Conservation (phyloP, 2,329 filamentous ascomycete species). For the Botrytis fabae region DNA sequence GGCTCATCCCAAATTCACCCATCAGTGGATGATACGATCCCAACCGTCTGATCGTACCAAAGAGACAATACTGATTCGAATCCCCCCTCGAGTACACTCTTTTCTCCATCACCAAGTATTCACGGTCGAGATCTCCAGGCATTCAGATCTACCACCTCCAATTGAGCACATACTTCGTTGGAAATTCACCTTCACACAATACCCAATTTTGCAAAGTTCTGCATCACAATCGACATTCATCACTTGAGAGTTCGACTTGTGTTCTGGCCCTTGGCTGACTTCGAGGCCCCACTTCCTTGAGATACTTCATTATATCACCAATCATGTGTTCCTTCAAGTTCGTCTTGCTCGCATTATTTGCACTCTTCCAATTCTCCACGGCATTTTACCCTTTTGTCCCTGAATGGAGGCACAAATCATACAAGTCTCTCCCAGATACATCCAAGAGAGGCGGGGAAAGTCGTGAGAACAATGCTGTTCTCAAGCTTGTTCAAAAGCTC, state of each 20-base stretch:
- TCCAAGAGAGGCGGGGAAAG: slow-evolving; percentile 10
- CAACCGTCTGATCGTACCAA: background rate
- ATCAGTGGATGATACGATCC: background rate
- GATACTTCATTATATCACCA: background rate
- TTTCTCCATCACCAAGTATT: background rate
- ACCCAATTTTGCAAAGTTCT: background rate
- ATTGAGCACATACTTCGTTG: background rate
- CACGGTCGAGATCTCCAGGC: slow-evolving; percentile 1
- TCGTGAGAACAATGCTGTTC: slow-evolving; percentile 11
- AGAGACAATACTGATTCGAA: background rate
- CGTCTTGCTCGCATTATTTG: slow-evolving; percentile 1
- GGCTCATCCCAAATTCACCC: background rate
- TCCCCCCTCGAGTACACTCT: background rate
- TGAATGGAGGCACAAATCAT: slow-evolving; percentile 30
- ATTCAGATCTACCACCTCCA: background rate
- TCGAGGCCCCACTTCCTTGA: background rate
- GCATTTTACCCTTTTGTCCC: slow-evolving; percentile 38
- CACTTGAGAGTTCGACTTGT: background rate
- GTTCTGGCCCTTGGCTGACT: background rate
- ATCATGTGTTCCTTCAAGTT: slow-evolving; percentile 15
- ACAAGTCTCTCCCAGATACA: background rate
- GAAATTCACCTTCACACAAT: background rate
- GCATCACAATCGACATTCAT: background rate
- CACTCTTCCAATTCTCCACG: slow-evolving; percentile 24
- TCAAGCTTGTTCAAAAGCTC: slow-evolving; percentile 30